These are phyloP conservation scores for Penicillium capsulatum DNA, from an alignment of 2,329 filamentous ascomycete genomes.

Conservation along the genomic window DNA sequence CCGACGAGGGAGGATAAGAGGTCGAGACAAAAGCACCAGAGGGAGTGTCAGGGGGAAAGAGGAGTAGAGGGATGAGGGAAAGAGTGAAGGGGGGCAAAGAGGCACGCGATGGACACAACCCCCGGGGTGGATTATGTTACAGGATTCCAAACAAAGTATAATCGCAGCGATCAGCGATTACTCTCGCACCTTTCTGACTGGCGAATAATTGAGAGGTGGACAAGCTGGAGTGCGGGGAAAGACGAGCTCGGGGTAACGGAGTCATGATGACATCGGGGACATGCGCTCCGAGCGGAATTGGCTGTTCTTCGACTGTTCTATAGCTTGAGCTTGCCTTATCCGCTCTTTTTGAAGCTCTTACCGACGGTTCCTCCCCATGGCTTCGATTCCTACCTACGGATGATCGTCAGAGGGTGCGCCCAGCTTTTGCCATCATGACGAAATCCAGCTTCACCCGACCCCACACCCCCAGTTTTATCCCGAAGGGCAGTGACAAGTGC, in stretches of 20 bases:
- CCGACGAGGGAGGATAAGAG: neutral
- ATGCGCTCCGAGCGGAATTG: neutral
- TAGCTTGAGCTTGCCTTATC: no score
- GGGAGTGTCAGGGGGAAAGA: conserved; percentile 1
- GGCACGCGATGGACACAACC: conserved; percentile 1
- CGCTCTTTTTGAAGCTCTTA: no score
- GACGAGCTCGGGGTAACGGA: conserved; percentile 2
- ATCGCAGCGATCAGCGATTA: neutral
- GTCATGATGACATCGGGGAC: neutral
- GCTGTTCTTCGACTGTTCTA: neutral
- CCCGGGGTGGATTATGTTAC: neutral
- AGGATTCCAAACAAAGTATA: conserved; percentile 3
- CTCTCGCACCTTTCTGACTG: neutral
- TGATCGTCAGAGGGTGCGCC: conserved; percentile 1
- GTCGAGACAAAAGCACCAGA: neutral
- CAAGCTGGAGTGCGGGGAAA: conserved; percentile 10
- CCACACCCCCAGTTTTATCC: no score
- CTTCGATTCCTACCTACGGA: neutral
- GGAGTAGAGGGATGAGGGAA: conserved; percentile 1
- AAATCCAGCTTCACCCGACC: conserved; percentile 4
- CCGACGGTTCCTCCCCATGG: neutral
- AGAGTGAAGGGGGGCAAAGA: neutral
- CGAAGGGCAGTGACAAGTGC: no score
- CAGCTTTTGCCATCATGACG: conserved; percentile 4
- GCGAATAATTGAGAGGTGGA: conserved; percentile 3